Evolutionary conservation across 305 asterid genomes (phyloP).

Genomic region (Fraxinus dipetala): DNA sequence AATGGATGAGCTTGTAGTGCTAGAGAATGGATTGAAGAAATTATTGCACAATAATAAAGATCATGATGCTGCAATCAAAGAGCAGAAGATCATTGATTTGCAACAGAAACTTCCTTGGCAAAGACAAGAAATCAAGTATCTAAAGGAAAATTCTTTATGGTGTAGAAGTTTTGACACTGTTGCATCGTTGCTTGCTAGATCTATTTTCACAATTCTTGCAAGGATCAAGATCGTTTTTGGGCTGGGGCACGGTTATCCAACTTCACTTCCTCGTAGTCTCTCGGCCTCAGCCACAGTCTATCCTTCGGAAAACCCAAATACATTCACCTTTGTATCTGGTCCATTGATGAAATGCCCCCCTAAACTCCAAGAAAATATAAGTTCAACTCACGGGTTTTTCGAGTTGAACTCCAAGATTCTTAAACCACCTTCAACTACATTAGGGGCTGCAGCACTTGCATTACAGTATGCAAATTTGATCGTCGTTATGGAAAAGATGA

Average conservation of each 20-base stretch:
- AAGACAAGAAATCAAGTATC: constrained; percentile 64
- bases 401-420: constrained; percentile 48
- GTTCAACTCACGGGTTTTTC: constrained; percentile 35
- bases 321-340: constrained; percentile 49
- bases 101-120: constrained; percentile 78
- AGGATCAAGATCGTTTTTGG: constrained; percentile 75
- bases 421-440: constrained; percentile 58
- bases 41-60: constrained; percentile 30
- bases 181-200: constrained; percentile 48
- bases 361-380: constrained; percentile 11
- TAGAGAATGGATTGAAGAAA: constrained; percentile 54
- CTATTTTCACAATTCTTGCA: constrained; percentile 61
- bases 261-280: constrained; percentile 58
- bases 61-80: constrained; percentile 34
- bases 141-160: constrained; percentile 76
- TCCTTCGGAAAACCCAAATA: constrained; percentile 58
- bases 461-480: constrained; percentile 82
- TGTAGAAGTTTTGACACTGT: constrained; percentile 68
- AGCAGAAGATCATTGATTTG: constrained; percentile 46
- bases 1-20: constrained; percentile 61
- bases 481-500: constrained; percentile 85
- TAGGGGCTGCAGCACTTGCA: constrained; percentile 76
- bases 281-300: constrained; percentile 79
- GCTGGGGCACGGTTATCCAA: constrained; percentile 43
- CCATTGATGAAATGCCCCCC: constrained; percentile 42